Conservation (phyloP, 1,284 basidiomycete genomes). For the Cryptococcus sp. region DNA sequence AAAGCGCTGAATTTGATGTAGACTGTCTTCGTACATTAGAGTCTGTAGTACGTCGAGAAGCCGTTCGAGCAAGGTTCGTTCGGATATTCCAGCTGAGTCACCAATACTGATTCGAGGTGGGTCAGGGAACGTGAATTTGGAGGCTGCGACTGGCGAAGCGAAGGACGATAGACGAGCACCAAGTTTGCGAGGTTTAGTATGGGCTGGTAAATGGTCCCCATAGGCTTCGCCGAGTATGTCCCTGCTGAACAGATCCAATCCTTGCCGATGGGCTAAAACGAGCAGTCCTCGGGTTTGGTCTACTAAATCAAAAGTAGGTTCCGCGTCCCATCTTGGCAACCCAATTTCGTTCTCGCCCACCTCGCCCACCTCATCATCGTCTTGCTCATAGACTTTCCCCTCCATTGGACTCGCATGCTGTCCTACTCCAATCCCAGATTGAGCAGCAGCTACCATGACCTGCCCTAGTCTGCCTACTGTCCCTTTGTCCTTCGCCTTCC, state of each 20-base stretch:
- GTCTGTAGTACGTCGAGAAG: slow-evolving; percentile 15
- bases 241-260: slow-evolving; percentile 27
- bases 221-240: background rate
- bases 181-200: slow-evolving; percentile 16
- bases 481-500: slow-evolving; percentile 14
- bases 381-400: background rate
- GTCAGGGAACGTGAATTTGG: background rate
- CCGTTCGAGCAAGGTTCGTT: slow-evolving; percentile 16
- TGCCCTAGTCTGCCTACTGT: background rate
- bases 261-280: slow-evolving; percentile 29
- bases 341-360: slow-evolving; percentile 26
- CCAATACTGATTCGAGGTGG: background rate
- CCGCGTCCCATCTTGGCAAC: slow-evolving; percentile 29
- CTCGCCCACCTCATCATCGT: slow-evolving; percentile 9
- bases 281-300: slow-evolving; percentile 39
- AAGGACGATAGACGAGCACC: slow-evolving; percentile 23
- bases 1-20: slow-evolving; percentile 24
- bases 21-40: slow-evolving; percentile 29
- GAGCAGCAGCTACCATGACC: slow-evolving; percentile 9
- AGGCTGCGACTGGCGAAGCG: slow-evolving; percentile 8
- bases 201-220: slow-evolving; percentile 2
- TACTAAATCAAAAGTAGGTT: slow-evolving; percentile 31
- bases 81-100: slow-evolving; percentile 6
- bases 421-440: slow-evolving; percentile 5
- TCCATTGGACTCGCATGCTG: background rate